Base-by-base conservation (phyloP, 140 eudicot species). In the Bidens hawaiensis region DNA sequence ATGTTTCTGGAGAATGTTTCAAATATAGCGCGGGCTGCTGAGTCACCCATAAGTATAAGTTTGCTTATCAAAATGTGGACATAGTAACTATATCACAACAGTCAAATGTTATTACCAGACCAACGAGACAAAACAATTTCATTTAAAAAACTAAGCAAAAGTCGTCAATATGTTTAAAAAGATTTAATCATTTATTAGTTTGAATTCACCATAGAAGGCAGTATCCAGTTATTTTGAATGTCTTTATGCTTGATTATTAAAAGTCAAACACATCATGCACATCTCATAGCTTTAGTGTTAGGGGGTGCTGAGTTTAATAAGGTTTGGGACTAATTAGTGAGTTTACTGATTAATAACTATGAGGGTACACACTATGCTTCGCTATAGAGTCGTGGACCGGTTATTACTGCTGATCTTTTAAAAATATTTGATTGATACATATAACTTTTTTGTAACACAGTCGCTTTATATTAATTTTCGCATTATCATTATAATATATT, bases 1-100 rank as follows among this genome's bases (percentile, higher is more conserved):
- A n/a, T 50, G 69, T 65, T 58, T 11, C 46, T 33, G 56, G 61
- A 67, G 60, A 75, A 51, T 25, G 54, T 68, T 62, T 15, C 57
- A 18, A 47, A 17, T 60, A 14, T 27, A 54, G 11, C 45, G 9
- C 10, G 16, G 9, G 42, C 12, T 36, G n/a, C 42, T 7, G 45
- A 65, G 36, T 49, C 49, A 65, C 15, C 14, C 14, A 7, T 8
- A 43, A 7, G 23, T 42, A 16, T 45, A 43, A 43, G 22, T 6
- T 16, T 16, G 51, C 51, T 15, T 45, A 45, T 45, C 23, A 15
- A 17, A 45, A 45, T 45, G 51, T 45, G 51, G 23, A 45, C 51
- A 45, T 17, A 45, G 51, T 45, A 43, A 15, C 19, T 17, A 46
- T 4, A 5, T 17, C 40, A 33, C 9, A 4, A 9, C 41, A 34